A percentile compares a stretch with the other conserved stretches of the same genome.
Conservation (phyloP, 2,329 filamentous ascomycete genomes). For the Clarireedia monteithiana region DNA sequence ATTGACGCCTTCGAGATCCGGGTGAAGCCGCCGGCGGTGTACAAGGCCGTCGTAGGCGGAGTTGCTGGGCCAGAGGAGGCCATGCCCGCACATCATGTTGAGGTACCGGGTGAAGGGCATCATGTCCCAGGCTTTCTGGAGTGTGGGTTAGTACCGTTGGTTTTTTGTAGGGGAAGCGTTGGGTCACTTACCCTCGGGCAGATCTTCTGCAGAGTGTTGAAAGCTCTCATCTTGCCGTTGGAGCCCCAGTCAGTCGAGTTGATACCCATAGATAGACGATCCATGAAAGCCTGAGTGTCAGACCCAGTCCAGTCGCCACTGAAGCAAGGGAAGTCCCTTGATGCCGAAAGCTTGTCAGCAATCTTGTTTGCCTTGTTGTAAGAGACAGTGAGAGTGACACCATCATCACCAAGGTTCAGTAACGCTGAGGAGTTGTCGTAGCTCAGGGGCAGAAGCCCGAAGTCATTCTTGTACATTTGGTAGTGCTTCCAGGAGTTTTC, state of each 20-base stretch:
- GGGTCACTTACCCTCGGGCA: not conserved
- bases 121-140: not conserved
- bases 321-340: not conserved
- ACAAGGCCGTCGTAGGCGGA: not conserved
- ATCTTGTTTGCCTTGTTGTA: not conserved
- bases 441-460: not conserved
- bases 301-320: not conserved
- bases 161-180: not conserved
- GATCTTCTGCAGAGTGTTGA: not conserved
- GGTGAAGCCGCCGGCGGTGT: not conserved
- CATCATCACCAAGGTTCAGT: not conserved
- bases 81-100: constrained; percentile 1
- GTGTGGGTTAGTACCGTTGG: not conserved
- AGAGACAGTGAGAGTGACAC: not conserved
- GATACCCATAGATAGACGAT: not conserved
- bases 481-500: not conserved
- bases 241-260: not conserved
- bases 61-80: not conserved
- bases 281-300: not conserved
- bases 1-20: not conserved
- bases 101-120: not conserved
- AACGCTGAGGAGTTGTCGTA: not conserved
- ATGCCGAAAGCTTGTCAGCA: not conserved
- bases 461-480: not conserved
- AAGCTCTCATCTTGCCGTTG: not conserved